phyloP scores from a whole-genome alignment of 2,329 filamentous ascomycete genomes.

The Arthrobotrys pseudoclavata region DNA sequence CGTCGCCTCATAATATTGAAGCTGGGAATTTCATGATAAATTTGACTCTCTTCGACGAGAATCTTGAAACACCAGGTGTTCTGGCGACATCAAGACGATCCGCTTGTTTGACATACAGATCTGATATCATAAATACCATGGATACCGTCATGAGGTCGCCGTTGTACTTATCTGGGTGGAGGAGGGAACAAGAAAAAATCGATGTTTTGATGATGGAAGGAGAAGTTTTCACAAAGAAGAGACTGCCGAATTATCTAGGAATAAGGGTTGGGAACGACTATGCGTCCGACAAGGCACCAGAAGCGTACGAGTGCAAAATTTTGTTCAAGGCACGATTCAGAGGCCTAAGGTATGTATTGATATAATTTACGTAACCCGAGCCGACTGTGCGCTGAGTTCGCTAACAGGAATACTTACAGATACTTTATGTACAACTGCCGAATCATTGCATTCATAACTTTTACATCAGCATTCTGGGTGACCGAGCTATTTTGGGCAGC shows the following conservation, averaged over 20 bases:
- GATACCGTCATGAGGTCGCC: constrained; percentile 61
- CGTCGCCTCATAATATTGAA: constrained; percentile 79
- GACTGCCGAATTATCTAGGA: constrained; percentile 35
- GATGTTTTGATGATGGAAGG: constrained; percentile 60
- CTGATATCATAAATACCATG: constrained; percentile 71
- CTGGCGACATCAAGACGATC: constrained; percentile 78
- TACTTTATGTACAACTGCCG: constrained; percentile 91
- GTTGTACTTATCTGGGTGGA: constrained; percentile 59
- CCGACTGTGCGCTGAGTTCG: constrained; percentile 12
- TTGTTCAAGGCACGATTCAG: constrained; percentile 60
- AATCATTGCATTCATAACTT: constrained; percentile 77
- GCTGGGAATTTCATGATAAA: constrained; percentile 96
- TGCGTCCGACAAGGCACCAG: constrained; percentile 47
- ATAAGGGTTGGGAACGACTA: constrained; percentile 39
- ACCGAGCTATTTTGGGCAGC: constrained; percentile 78
- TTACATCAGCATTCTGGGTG: constrained; percentile 81
- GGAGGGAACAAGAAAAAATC: constrained; percentile 60
- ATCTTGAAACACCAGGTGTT: constrained; percentile 66
- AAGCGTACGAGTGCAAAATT: constrained; percentile 60
- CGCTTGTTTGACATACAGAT: constrained; percentile 83
- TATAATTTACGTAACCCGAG: constrained; percentile 23
- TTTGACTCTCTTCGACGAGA: constrained; percentile 74
- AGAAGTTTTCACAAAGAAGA: constrained; percentile 41
- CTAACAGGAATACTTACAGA: constrained; percentile 65
- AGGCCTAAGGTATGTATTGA: constrained; percentile 74